A percentile compares a stretch with the other conserved stretches of the same genome.
Conservation (phyloP, 2,329 filamentous ascomycete genomes). For the Sarocladiaceae sp. region DNA sequence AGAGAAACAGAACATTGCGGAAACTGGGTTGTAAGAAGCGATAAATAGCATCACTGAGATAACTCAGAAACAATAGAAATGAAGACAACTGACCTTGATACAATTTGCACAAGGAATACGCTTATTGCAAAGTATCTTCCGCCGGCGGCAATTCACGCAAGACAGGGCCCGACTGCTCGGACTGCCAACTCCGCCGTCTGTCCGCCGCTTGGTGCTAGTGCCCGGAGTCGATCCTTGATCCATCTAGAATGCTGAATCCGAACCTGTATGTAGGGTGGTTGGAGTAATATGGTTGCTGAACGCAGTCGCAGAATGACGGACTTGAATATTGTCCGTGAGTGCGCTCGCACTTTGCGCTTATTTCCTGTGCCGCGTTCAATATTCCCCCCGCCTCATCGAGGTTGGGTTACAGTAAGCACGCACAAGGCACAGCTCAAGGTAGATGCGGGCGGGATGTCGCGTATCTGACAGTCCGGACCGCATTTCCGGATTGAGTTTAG, state of each 20-base stretch:
- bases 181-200: not conserved
- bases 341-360: not conserved
- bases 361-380: not conserved
- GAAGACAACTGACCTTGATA: constrained; percentile 7
- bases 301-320: not conserved
- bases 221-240: not conserved
- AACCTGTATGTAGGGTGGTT: not conserved
- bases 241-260: not conserved
- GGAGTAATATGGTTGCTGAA: not conserved
- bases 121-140: constrained; percentile 6
- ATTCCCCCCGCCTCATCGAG: not conserved
- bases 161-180: constrained; percentile 6
- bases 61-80: not conserved
- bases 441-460: not conserved
- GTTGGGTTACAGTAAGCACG: not conserved
- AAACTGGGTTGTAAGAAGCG: not conserved
- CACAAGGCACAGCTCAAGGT: not conserved
- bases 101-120: constrained; percentile 7
- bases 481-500: not conserved
- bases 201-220: not conserved
- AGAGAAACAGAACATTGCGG: not conserved
- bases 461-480: not conserved
- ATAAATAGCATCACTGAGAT: not conserved
- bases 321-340: not conserved
- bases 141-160: constrained; percentile 3